Conservation (phyloP, 2,329 filamentous ascomycete genomes). For the Aspergillus fischeri region DNA sequence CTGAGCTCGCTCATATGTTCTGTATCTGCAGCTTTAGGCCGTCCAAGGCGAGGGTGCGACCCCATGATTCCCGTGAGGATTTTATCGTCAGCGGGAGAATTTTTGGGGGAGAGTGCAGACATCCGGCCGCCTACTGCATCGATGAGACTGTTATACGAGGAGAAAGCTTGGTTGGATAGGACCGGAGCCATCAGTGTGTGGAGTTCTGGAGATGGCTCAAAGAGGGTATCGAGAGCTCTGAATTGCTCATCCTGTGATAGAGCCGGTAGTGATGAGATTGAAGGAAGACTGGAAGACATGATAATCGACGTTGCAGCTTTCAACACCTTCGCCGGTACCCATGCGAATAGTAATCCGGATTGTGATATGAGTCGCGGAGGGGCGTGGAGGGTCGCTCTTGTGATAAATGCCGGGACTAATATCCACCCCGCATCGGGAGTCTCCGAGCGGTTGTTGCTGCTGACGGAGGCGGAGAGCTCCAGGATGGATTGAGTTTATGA, state of each 20-base stretch:
- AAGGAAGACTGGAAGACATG: slow-evolving; percentile 49
- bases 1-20: slow-evolving; percentile 69
- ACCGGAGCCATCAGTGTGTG: slow-evolving; percentile 67
- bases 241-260: slow-evolving; percentile 53
- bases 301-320: background rate
- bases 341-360: background rate
- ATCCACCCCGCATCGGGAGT: slow-evolving; percentile 20
- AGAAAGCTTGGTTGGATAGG: slow-evolving; percentile 57
- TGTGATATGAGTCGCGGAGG: background rate
- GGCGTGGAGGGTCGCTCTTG: slow-evolving; percentile 1
- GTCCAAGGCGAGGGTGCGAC: slow-evolving; percentile 79
- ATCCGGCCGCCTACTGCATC: slow-evolving; percentile 62
- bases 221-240: slow-evolving; percentile 67
- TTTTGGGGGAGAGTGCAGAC: slow-evolving; percentile 53
- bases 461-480: slow-evolving; percentile 19
- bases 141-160: slow-evolving; percentile 67
- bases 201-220: slow-evolving; percentile 74
- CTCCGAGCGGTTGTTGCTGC: slow-evolving; percentile 11
- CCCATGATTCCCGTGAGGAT: slow-evolving; percentile 69
- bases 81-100: slow-evolving; percentile 47
- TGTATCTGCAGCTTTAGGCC: slow-evolving; percentile 45
- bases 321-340: background rate
- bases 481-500: background rate
- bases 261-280: slow-evolving; percentile 52
- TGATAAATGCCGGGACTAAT: background rate